phyloP scores from a whole-genome alignment of 208 protist species.

The Trichomonas vaginalis region DNA sequence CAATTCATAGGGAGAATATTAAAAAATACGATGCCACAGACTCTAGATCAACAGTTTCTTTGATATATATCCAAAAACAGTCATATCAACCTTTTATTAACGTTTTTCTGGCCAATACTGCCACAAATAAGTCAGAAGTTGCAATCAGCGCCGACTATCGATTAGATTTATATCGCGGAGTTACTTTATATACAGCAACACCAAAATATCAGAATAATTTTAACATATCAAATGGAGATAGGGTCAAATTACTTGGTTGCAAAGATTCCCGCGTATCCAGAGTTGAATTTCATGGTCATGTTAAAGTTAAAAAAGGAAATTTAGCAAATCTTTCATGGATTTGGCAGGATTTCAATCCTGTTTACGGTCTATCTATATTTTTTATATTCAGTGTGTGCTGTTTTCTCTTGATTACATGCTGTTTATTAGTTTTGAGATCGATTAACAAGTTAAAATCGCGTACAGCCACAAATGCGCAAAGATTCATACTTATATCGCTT shows the following conservation, averaged over 20 bases:
- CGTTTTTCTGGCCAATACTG: background rate
- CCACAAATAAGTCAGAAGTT: background rate
- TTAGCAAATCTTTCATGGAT: background rate
- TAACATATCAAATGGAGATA: background rate
- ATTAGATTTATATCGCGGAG: background rate
- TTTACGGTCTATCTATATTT: background rate
- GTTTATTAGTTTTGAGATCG: background rate
- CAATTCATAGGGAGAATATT: background rate
- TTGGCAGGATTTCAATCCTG: background rate
- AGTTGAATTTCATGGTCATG: background rate
- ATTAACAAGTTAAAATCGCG: background rate
- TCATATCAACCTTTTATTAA: background rate
- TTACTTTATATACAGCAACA: background rate
- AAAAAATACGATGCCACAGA: background rate
- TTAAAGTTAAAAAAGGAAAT: background rate
- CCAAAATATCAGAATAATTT: background rate
- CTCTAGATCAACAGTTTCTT: background rate
- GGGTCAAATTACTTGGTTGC: background rate
- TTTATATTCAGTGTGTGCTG: background rate
- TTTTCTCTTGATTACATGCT: background rate
- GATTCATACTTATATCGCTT: background rate
- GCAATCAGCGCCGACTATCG: background rate
- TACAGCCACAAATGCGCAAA: background rate
- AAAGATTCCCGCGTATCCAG: background rate
- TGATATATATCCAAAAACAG: background rate